Base-by-base conservation (phyloP, 345 rosid species). In the Erodium maritimum region DNA sequence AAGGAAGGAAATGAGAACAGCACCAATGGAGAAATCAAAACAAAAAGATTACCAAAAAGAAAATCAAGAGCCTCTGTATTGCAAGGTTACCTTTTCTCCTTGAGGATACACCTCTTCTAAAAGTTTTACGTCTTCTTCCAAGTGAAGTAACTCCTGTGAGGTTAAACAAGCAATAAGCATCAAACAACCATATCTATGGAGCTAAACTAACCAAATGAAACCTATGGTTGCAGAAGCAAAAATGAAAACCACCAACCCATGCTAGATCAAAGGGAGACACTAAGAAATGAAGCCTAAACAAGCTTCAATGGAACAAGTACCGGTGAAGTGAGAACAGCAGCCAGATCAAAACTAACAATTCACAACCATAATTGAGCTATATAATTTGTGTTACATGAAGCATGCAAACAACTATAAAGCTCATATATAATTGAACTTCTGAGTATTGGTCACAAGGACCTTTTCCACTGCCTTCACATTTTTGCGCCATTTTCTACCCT, bases 101-200 rank as follows among this genome's bases (percentile, higher is more conserved):
- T 90, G 99, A 65, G 99, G 97, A 61, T 90, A 90, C 87, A 85
- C 71, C 78, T 94, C 99, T 73, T 94, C 97, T 59, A 94, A 71
- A 76, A 94, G 88, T 59, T 90, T 90, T 59, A 90, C 97, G 68
- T 94, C 99, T 80, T 94, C 97, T 69, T 94, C 99, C 75, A 90
- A 62, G 61, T 81, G 97, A 64, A 83, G 86, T 74, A 94, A 62
- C 66, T 94, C 99, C 96, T 90, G 81, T 55, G 75, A 56, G 62
- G 21, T 67, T 56, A 67, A 56, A 20, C 54, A 46, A 24, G 51
- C 55, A 67, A 58, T 19, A 29, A 61, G 51, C 24, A 59, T 21
- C 42, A 21, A 24, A 24, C 9, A 52, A n/a, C 16, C 14, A 37
- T 37, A 11, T 12, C 10, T 6, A 37, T 3, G 46, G 46, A 2